Conservation (phyloP, 306 rosid genomes). For the Quillaja saponaria region DNA sequence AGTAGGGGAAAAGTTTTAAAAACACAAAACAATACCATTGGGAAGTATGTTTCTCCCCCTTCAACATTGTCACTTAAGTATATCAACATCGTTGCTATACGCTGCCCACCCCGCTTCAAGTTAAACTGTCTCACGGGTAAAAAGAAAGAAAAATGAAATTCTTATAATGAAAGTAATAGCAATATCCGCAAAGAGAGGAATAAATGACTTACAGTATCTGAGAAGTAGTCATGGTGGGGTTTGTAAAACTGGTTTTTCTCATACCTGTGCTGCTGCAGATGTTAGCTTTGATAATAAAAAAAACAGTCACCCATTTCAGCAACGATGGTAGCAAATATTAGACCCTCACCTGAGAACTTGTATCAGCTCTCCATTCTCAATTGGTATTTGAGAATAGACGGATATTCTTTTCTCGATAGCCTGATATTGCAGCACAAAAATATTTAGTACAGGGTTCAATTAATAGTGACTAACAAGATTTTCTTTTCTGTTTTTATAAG, state of each 20-base stretch:
- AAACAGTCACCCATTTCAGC: conserved; percentile 24
- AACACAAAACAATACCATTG: conserved; percentile 54
- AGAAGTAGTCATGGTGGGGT: conserved; percentile 95
- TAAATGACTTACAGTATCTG: conserved; percentile 80
- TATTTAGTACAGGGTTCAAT: conserved; percentile 28
- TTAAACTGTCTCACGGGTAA: conserved; percentile 55
- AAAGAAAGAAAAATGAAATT: conserved; percentile 7
- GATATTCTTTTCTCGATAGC: conserved; percentile 96
- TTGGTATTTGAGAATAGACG: conserved; percentile 84
- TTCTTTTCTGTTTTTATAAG: no score
- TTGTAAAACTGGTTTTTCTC: conserved; percentile 84
- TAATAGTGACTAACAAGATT: no score
- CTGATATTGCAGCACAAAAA: conserved; percentile 47
- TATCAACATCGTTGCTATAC: conserved; percentile 91
- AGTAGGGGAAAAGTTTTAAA: conserved; percentile 37
- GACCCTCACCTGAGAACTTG: conserved; percentile 85
- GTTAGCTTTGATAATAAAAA: conserved; percentile 57
- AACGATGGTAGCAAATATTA: conserved; percentile 23
- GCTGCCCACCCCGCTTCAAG: conserved; percentile 99
- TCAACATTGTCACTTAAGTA: conserved; percentile 87
- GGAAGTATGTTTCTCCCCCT: conserved; percentile 97
- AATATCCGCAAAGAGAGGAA: conserved; percentile 17
- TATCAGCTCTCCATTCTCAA: conserved; percentile 91
- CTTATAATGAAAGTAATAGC: conserved; percentile 15
- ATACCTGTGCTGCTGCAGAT: conserved; percentile 92